These are phyloP conservation scores for Monosporascus sp. DNA, from an alignment of 2,329 filamentous ascomycete species.

Conservation along the genomic window DNA sequence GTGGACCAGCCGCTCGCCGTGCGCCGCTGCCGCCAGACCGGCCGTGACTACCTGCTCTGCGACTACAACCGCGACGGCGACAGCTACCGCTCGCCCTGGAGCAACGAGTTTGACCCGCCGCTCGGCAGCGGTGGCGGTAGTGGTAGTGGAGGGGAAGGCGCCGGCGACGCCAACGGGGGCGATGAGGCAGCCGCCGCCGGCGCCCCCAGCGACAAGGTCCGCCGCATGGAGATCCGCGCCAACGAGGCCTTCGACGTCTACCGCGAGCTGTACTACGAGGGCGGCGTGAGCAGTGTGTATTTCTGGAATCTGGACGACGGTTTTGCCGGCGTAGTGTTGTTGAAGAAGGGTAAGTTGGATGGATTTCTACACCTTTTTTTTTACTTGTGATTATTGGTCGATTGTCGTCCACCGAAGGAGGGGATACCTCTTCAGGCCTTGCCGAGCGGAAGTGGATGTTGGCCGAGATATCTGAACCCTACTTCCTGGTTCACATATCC, in stretches of 20 bases:
- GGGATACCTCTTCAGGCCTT: not conserved
- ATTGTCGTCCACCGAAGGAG: not conserved
- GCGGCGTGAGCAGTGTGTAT: slow-evolving; percentile 92
- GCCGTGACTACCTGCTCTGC: slow-evolving; percentile 94
- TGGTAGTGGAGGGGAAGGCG: slow-evolving; percentile 40
- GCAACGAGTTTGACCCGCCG: slow-evolving; percentile 94
- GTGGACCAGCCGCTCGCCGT: slow-evolving; percentile 92
- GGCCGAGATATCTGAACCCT: not conserved
- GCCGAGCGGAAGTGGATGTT: not conserved
- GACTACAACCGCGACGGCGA: slow-evolving; percentile 99
- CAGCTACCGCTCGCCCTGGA: slow-evolving; percentile 97
- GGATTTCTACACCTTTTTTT: not conserved
- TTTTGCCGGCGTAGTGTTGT: slow-evolving; percentile 88
- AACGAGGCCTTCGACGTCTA: slow-evolving; percentile 98
- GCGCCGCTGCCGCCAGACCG: slow-evolving; percentile 78
- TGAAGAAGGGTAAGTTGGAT: slow-evolving; percentile 75
- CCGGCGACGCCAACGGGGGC: not conserved
- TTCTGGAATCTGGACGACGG: slow-evolving; percentile 98
- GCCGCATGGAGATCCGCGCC: slow-evolving; percentile 88
- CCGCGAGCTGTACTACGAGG: slow-evolving; percentile 93
- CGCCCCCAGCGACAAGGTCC: slow-evolving; percentile 81
- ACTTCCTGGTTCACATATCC: not conserved
- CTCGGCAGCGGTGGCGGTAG: slow-evolving; percentile 56
- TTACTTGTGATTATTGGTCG: not conserved
- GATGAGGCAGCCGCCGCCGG: slow-evolving; percentile 70